Base-by-base conservation (phyloP, 768 basidiomycete genomes). In the Phanerochaete carnosa region DNA sequence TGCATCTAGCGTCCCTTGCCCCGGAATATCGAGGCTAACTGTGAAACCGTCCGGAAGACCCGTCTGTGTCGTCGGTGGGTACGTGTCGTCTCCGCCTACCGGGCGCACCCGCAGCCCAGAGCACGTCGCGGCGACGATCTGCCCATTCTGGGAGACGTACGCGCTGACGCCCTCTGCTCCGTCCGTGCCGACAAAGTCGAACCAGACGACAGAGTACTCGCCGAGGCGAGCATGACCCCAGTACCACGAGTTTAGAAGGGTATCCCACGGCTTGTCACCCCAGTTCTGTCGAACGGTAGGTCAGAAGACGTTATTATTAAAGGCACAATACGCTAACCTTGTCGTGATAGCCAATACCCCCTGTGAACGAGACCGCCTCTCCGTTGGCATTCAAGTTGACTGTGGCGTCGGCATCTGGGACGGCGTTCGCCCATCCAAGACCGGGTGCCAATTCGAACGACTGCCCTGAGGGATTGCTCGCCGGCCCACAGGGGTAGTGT, bases 151-250 rank as follows among this genome's bases (percentile, higher is more conserved):
- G 1, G 62, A 16, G 45, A 59, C 29, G 35, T 55, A 62, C 12
- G n/a, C 54, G 54, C 62, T 62, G 30, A 30, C 43, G 51, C 57
- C 45, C 46, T 62, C 62, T 15, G 8, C 12, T 25, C 58, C 58
- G 32, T 50, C 26, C n/a, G 57, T 52, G 19, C 53, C 53, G 35
- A 62, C 45, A 58, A 25, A 51, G 35, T 57, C 56, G 35, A 62
- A 62, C 62, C 62, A 62, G 6, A 62, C 62, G 53, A 62, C 30
- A 13, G 62, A 62, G 62, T 62, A 62, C 2, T 37, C 39, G 32
- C 62, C 62, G 25, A 62, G 49, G 8, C 57, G 45, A 3, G 62
- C 58, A 22, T 59, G 62, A 11, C 62, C 62, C 62, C 62, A 62
- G 37, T 62, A 62, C 62, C 62, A 62, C 5, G 62, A 58, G 16